phyloP scores from a whole-genome alignment of 2,329 filamentous ascomycete genomes.

The Aspergillaceae sp. region DNA sequence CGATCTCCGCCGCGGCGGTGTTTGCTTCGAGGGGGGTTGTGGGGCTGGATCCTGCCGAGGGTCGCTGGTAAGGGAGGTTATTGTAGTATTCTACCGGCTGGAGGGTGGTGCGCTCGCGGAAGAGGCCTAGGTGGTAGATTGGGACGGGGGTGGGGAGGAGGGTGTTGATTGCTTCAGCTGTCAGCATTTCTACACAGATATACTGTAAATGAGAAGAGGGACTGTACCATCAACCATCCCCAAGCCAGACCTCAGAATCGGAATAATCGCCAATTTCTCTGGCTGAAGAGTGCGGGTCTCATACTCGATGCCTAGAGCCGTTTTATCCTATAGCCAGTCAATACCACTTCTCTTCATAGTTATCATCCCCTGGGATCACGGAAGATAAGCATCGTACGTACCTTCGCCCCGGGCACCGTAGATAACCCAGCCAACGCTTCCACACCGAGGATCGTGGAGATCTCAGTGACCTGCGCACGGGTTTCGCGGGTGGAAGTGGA shows the following conservation, averaged over 20 bases:
- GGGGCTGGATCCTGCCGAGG: constrained; percentile 14
- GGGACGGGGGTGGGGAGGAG: constrained; percentile 73
- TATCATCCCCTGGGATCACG: no score
- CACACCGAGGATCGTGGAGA: constrained; percentile 69
- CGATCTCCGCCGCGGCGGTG: constrained; percentile 49
- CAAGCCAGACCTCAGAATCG: constrained; percentile 84
- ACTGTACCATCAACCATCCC: constrained; percentile 73
- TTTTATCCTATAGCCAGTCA: constrained; percentile 52
- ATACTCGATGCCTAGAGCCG: constrained; percentile 71
- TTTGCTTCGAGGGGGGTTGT: constrained; percentile 21
- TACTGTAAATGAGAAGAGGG: constrained; percentile 7
- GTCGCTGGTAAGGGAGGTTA: constrained; percentile 66
- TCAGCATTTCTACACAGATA: neutral
- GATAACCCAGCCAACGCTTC: constrained; percentile 65
- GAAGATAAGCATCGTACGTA: constrained; percentile 33
- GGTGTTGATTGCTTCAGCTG: constrained; percentile 58
- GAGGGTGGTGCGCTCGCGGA: constrained; percentile 78
- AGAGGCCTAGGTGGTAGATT: constrained; percentile 89
- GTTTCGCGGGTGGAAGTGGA: constrained; percentile 64
- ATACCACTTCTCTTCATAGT: no score
- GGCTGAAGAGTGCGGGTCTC: constrained; percentile 56
- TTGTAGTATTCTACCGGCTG: constrained; percentile 97
- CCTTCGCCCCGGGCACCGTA: constrained; percentile 36
- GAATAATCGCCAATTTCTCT: constrained; percentile 67
- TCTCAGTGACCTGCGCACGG: constrained; percentile 75